Base-by-base conservation (phyloP, 768 basidiomycete species). In the Serendipita sp. region DNA sequence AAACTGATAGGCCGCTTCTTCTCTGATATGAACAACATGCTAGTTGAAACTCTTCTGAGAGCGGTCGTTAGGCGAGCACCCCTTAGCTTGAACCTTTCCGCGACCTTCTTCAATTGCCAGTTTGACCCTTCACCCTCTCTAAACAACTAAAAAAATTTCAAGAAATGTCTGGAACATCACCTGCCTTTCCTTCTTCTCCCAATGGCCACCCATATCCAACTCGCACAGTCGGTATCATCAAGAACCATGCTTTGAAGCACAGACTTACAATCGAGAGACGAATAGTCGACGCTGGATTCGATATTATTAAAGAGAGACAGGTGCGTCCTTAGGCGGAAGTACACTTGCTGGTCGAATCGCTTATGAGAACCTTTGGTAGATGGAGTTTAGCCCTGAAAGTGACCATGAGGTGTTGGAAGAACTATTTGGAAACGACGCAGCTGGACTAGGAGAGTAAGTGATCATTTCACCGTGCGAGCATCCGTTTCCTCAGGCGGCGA, bases 361-460 rank as follows among this genome's bases (percentile, higher is more conserved):
- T 86, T 86, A 88, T 91, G 68, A 82, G 64, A 91, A 91, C 72
- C 90, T 90, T 72, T 75, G 90, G 20, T 88, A 89, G 71, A 88
- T 92, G 85, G 87, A 88, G 66, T 90, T 92, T 67, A 88, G 90
- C 69, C 79, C 82, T 16, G 89, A 90, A 68, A 81, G 84, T 13
- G 88, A 91, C 67, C 86, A 86, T 26, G 89, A 89, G 33, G 81
- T 83, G 1, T 76, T 90, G 61, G 84, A 81, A 61, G 88, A 90
- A 68, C 74, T 91, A 41, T 91, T 92, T 69, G 88, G 88, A 16
- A 80, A 86, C 53, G 88, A 90, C 65, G 81, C 85, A 5, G 76
- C 77, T 33, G 85, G 82, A 53, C 79, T 92, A 64, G 81, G 80
- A 63, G 87, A 90, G 90, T 90, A 71, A 77, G 86, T 81, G 45